Conservation (phyloP, 2,329 filamentous ascomycete genomes). For the Cordyceps pruinosa region DNA sequence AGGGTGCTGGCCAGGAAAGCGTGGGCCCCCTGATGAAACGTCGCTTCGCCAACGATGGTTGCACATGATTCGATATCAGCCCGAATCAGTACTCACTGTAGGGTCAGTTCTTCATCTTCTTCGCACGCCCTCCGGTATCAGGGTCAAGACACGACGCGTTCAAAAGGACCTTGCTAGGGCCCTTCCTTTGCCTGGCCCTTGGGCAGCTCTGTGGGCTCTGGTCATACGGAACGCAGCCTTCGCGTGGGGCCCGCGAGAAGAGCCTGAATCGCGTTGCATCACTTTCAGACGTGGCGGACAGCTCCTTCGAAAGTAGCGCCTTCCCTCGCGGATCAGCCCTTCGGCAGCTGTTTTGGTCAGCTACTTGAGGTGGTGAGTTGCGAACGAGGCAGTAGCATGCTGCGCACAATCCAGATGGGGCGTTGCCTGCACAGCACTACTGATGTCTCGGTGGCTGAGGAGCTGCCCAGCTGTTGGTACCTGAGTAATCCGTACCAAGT, state of each 20-base stretch:
- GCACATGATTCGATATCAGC: background rate
- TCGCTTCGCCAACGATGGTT: background rate
- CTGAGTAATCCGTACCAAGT: no score
- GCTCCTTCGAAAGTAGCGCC: background rate
- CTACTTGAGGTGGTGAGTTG: background rate
- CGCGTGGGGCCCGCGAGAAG: background rate
- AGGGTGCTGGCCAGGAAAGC: no score
- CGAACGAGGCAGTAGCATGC: no score
- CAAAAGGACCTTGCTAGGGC: no score
- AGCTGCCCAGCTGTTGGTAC: no score
- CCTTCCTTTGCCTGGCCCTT: no score
- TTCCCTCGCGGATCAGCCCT: background rate
- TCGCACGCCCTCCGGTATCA: no score
- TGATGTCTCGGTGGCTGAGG: no score
- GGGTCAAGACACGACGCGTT: no score
- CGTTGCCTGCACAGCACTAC: no score
- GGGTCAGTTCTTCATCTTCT: background rate
- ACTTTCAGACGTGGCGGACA: background rate
- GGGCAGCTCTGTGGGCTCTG: background rate
- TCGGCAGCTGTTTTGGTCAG: background rate
- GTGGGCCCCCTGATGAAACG: slow-evolving; percentile 3
- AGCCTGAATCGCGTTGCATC: slow-evolving; percentile 7
- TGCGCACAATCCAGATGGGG: no score
- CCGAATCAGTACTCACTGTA: background rate
- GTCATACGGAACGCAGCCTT: slow-evolving; percentile 1